Base-by-base conservation (phyloP, 2,329 filamentous ascomycete species). In the Venturia carpophila region DNA sequence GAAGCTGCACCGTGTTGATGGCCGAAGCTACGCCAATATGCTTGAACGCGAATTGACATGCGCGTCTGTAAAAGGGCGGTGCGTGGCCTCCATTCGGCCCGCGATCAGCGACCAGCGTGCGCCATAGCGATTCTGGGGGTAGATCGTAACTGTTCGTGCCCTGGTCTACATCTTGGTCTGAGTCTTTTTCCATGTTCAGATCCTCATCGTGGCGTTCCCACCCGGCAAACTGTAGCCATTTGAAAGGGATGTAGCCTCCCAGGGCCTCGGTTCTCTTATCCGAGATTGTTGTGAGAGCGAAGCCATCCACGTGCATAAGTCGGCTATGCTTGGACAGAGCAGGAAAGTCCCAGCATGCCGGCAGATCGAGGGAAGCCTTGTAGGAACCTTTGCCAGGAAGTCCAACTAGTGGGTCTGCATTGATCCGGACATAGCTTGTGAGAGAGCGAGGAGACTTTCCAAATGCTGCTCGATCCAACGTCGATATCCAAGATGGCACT, bases 351-450 rank as follows among this genome's bases (percentile, higher is more conserved):
- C 60, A 62, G 4, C 17, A 62, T 7, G 60, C 60, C 7, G 60
- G 60, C 43, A 62, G 37, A 19, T 39, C 37, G 11, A 62, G 27
- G 11, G 60, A 62, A 34, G 60, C 60, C 15, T 27, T 62, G 39
- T 62, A 62, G 2, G 60, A 17, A 3, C 15, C 60, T 24, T 15
- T 62, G 5, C 60, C 60, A 17, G 73, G 74, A 2, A 67, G 13
- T 0, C 75, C 75, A 1, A 77, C 74, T 0, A 78, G 67, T 0
- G 74, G 69, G 43, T 77, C 75, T 9, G 75, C 75, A 66, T 77
- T 75, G 60, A 62, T 47, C 21, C 60, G 60, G 5, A 62, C 60
- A 34, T 62, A 62, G 39, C 60, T 42, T 43, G 30, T 17, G 7
- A 43, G 6, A 6, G 30, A 19, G 3, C 15, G 43, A 9, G 39